These are phyloP conservation scores for Trichothecium sympodiale DNA, from an alignment of 2,329 filamentous ascomycete genomes.

Conservation along the genomic window DNA sequence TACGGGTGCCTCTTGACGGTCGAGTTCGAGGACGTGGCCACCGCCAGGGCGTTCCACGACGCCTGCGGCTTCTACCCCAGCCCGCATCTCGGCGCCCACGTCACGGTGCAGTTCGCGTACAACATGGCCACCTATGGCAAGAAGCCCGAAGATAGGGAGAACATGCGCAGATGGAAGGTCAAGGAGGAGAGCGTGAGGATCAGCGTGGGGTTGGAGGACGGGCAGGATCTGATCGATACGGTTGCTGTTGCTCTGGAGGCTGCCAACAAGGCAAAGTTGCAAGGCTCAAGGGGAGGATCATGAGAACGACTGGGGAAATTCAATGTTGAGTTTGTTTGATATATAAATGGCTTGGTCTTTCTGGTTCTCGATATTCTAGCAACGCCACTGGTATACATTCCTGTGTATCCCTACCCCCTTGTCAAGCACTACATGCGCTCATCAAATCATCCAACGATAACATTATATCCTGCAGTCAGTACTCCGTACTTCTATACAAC, in stretches of 20 bases:
- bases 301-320: background rate
- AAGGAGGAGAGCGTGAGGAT: constrained; percentile 31
- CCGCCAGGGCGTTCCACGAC: constrained; percentile 37
- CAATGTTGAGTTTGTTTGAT: too few species aligned
- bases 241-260: constrained; percentile 20
- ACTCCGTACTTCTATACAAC: constrained; percentile 17
- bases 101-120: constrained; percentile 37
- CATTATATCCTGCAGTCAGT: constrained; percentile 4
- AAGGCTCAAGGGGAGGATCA: background rate
- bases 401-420: background rate
- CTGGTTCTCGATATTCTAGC: background rate
- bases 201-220: constrained; percentile 34
- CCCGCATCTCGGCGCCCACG: constrained; percentile 42
- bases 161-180: constrained; percentile 26
- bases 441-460: constrained; percentile 2
- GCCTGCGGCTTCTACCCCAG: constrained; percentile 35
- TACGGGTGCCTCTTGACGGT: constrained; percentile 44
- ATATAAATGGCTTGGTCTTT: too few species aligned
- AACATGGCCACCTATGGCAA: constrained; percentile 31
- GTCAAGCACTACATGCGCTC: background rate
- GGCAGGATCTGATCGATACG: constrained; percentile 28
- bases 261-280: constrained; percentile 8
- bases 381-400: background rate
- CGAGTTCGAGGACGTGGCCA: constrained; percentile 31
- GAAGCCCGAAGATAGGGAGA: constrained; percentile 21